Evolutionary conservation across 2,329 filamentous ascomycete species (phyloP), one percentile per base, ranked within the genome.

Genomic region (Microcyclospora tardicrescens): DNA sequence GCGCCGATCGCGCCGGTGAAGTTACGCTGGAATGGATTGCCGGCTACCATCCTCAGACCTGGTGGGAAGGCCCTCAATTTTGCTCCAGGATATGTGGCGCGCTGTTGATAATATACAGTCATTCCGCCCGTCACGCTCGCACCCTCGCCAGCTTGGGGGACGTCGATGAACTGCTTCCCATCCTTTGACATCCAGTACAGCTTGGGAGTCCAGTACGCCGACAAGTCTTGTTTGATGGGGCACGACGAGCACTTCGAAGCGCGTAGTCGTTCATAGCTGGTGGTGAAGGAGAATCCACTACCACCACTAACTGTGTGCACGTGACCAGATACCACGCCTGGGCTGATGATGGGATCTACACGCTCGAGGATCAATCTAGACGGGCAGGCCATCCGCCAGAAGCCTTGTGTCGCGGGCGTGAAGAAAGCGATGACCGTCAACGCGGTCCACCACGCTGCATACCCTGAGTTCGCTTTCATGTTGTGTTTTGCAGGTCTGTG

Each of bases 141-240:
- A 47, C 61, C 65, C 39, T 72, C 71, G 11, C 71, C 71, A 33
- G 63, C 58, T 37, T 71, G 64, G 8, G 76, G 68, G 13, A 86
- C 81, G 28, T 71, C 68, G 14, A 48, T 42, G 58, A 78, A 73
- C 48, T 83, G 73, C 37, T 68, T 70, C 35, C 72, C 73, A 46
- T 77, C 74, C 48, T 71, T 63, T 51, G 75, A 69, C 46, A 81
- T 59, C 50, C 79, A 85, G 62, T 78, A 86, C 2, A 87, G 63
- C 19, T 68, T 66, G 1, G 83, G 81, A 40, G 78, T 76, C 83
- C 83, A 87, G 66, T 89, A 87, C 60, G 80, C 80, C 49, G 73
- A 81, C 55, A 75, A 68, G 61, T 86, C 81, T 39, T 73, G 73
- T 50, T 70, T 75, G 34, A 46, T 36, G 8, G 43, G 69, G 57